Percentiles rank a stretch among this genome's conserved stretches.
These are phyloP conservation scores for Coemansia javaensis DNA, from an alignment of 192 early-diverging fungal genomes.

Conservation along the genomic window DNA sequence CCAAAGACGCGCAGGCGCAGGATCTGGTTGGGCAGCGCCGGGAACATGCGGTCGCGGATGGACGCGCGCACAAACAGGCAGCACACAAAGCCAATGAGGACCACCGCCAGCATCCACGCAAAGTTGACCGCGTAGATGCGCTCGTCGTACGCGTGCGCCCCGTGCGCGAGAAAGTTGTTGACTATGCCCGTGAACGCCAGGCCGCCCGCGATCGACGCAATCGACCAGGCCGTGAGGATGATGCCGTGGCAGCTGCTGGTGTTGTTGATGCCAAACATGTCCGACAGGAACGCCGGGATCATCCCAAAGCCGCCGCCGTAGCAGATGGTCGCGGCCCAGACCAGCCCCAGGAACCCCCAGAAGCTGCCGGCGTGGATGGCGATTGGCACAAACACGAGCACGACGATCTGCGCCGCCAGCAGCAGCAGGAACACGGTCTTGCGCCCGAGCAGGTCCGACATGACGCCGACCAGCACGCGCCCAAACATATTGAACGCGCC, in stretches of 20 bases:
- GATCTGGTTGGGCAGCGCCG: slow-evolving; percentile 55
- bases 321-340: slow-evolving; percentile 62
- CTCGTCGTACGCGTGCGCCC: slow-evolving; percentile 43
- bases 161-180: slow-evolving; percentile 48
- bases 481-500: slow-evolving; percentile 61
- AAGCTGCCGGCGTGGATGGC: slow-evolving; percentile 53
- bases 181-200: slow-evolving; percentile 62
- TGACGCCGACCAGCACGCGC: slow-evolving; percentile 49
- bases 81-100: slow-evolving; percentile 52
- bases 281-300: slow-evolving; percentile 70
- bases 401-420: slow-evolving; percentile 52
- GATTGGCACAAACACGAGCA: slow-evolving; percentile 55
- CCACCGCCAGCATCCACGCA: slow-evolving; percentile 62
- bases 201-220: slow-evolving; percentile 63
- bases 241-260: slow-evolving; percentile 72
- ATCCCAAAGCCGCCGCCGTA: slow-evolving; percentile 75
- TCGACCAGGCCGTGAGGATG: slow-evolving; percentile 70
- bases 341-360: slow-evolving; percentile 51
- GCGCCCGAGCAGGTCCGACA: slow-evolving; percentile 58
- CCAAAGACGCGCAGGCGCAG: slow-evolving; percentile 61
- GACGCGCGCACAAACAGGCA: slow-evolving; percentile 59
- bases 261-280: slow-evolving; percentile 73
- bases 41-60: slow-evolving; percentile 66
- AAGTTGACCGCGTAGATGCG: slow-evolving; percentile 59
- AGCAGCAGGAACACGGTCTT: slow-evolving; percentile 61